Evolutionary conservation across 495 filamentous ascomycete species (phyloP), one percentile per base, ranked within the genome.

Genomic region (Lasiosphaeria ovina): DNA sequence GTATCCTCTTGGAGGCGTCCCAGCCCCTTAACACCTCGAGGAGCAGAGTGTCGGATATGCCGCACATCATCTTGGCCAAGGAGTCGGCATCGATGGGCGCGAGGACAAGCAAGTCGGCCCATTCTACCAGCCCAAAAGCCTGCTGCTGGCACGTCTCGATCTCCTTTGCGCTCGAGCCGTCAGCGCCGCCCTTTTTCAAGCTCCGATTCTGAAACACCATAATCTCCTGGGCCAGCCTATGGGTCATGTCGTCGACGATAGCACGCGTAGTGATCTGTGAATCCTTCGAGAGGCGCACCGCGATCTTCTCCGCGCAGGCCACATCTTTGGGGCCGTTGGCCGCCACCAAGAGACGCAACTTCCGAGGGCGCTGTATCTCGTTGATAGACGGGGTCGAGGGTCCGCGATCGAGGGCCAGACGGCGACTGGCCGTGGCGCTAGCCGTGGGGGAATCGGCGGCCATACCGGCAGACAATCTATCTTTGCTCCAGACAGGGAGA

Each of bases 101-200:
- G 11, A 94, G 81, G 31, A 94, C 80, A 16, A 94, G 78, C 69
- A 96, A 76, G 72, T 94, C 89, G n/a, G 91, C 90, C 91, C 91
- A 96, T 65, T 89, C 85, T 62, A 88, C 87, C 35, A 92, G 81
- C 64, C 91, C 87, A 8, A 82, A 86, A 24, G 88, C 89, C 61
- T 88, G 69, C 51, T 75, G 74, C 54, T 74, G 73, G 36, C 69
- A 76, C 14, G 69, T 71, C 60, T 82, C 79, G 65, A 82, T 73
- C 34, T 76, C 73, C 35, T 66, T 64, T 11, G 72, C 67, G 33
- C 67, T 69, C 51, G 54, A 35, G 57, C 58, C 65, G 6, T 75
- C 68, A 40, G 66, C 58, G 0, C 61, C 65, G 40, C 60, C 66
- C 11, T 61, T 62, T 10, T 67, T 65, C 35, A 80, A 53, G 50